Evolutionary conservation across 768 basidiomycete species (phyloP).

Genomic region (Panellus pusillus): DNA sequence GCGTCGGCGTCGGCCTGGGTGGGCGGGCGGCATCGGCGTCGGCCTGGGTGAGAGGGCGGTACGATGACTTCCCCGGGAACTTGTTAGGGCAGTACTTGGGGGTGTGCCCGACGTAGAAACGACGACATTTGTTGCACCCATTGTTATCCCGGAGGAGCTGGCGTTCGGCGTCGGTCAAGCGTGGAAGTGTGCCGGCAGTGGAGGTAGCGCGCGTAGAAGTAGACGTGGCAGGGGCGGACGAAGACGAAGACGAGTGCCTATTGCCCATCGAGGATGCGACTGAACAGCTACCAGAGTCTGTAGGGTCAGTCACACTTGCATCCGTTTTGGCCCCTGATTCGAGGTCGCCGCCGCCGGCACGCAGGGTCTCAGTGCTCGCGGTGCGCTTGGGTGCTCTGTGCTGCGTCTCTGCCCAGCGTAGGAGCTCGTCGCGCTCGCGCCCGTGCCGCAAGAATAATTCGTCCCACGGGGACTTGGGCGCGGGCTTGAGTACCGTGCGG

Average conservation of each 20-base stretch:
- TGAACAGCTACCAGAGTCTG: no score
- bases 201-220: no score
- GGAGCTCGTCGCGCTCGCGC: slow-evolving; percentile 54
- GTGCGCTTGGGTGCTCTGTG: slow-evolving; percentile 30
- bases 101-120: slow-evolving; percentile 16
- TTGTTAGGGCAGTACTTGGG: slow-evolving; percentile 19
- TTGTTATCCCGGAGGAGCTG: slow-evolving; percentile 14
- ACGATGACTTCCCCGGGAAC: slow-evolving; percentile 18
- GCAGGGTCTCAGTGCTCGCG: slow-evolving; percentile 45
- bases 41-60: no score
- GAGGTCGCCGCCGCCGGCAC: slow-evolving; percentile 10
- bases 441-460: slow-evolving; percentile 60
- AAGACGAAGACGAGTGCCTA: no score
- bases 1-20: slow-evolving; percentile 7
- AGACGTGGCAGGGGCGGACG: no score
- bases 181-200: neutral
- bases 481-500: slow-evolving; percentile 29
- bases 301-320: no score
- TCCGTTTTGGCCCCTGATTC: no score
- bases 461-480: slow-evolving; percentile 55
- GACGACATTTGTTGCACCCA: slow-evolving; percentile 29
- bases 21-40: no score
- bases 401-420: slow-evolving; percentile 47
- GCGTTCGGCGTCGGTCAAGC: slow-evolving; percentile 8
- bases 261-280: no score